Conservation (phyloP, 2,329 filamentous ascomycete species). For the Ascochyta pisi region DNA sequence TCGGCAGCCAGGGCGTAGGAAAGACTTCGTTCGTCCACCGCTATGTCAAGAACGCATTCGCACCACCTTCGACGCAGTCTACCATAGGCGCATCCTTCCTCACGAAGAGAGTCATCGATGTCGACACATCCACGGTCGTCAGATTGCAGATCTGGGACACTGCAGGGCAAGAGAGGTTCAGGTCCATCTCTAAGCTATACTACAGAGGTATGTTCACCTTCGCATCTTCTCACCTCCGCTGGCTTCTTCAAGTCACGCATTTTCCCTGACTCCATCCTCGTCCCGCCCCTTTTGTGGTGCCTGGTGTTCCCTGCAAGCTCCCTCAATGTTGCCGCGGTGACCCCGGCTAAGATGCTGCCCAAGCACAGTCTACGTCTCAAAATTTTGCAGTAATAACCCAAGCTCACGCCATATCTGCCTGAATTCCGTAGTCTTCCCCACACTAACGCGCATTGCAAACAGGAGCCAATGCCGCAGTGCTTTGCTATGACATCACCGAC, state of each 20-base stretch:
- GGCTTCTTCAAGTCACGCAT: too few relatives aligned
- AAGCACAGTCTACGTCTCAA: conserved; percentile 7
- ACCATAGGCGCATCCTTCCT: conserved; percentile 63
- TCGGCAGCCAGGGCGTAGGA: conserved; percentile 79
- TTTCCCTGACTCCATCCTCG: neutral
- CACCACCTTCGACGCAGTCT: conserved; percentile 60
- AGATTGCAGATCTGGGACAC: conserved; percentile 98
- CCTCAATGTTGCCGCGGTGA: conserved; percentile 6
- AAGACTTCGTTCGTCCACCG: conserved; percentile 81
- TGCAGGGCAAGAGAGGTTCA: conserved; percentile 92
- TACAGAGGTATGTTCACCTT: conserved; percentile 66
- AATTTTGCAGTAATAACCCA: conserved; percentile 3
- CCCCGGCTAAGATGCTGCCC: conserved; percentile 13
- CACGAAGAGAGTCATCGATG: conserved; percentile 73
- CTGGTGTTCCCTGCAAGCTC: conserved; percentile 7
- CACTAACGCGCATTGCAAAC: conserved; percentile 2
- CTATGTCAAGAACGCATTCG: conserved; percentile 75
- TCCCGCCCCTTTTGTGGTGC: conserved; percentile 13
- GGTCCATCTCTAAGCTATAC: conserved; percentile 92
- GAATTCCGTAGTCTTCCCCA: neutral
- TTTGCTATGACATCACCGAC: conserved; percentile 94
- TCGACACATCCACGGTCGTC: conserved; percentile 83
- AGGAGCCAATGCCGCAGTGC: conserved; percentile 89
- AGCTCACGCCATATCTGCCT: conserved; percentile 1
- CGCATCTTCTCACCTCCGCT: neutral